phyloP scores from a whole-genome alignment of 305 asterid species.

The Andrographis paniculata region DNA sequence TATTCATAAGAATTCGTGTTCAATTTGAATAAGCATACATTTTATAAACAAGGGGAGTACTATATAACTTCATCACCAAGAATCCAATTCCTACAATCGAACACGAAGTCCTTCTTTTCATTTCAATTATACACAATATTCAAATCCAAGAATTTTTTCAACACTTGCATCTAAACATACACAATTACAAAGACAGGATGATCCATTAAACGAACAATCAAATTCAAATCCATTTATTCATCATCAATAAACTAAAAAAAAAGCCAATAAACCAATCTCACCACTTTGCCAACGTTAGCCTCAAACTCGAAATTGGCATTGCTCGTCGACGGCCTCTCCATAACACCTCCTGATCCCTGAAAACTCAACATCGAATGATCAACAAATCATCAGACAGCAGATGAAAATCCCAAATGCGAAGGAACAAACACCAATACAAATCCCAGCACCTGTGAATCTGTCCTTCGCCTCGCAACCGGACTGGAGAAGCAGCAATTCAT shows the following conservation, averaged over 20 bases:
- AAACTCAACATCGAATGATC: slow-evolving; percentile 4
- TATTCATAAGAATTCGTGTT: too few species aligned
- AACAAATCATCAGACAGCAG: not conserved
- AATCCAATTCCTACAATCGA: not conserved
- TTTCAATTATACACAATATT: not conserved
- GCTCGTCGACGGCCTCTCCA: slow-evolving; percentile 36
- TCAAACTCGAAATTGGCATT: slow-evolving; percentile 20
- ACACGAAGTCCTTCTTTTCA: too few species aligned
- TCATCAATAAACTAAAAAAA: not conserved
- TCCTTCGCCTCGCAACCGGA: slow-evolving; percentile 15
- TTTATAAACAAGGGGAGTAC: too few species aligned
- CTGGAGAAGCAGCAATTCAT: slow-evolving; percentile 33
- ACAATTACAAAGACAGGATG: not conserved
- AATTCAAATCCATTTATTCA: not conserved
- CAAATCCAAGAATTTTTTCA: not conserved
- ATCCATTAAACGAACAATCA: not conserved
- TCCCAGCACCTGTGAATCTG: slow-evolving; percentile 24
- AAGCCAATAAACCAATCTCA: not conserved
- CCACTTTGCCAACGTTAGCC: slow-evolving; percentile 24
- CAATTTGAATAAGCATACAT: too few species aligned
- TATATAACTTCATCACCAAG: too few species aligned
- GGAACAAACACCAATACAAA: not conserved
- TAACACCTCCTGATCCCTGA: slow-evolving; percentile 31
- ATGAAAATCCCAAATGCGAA: not conserved
- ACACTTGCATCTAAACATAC: not conserved